Evolutionary conservation across 345 rosid genomes (phyloP), one percentile per base, ranked within the genome.

Genomic region (Salix arbutifolia): DNA sequence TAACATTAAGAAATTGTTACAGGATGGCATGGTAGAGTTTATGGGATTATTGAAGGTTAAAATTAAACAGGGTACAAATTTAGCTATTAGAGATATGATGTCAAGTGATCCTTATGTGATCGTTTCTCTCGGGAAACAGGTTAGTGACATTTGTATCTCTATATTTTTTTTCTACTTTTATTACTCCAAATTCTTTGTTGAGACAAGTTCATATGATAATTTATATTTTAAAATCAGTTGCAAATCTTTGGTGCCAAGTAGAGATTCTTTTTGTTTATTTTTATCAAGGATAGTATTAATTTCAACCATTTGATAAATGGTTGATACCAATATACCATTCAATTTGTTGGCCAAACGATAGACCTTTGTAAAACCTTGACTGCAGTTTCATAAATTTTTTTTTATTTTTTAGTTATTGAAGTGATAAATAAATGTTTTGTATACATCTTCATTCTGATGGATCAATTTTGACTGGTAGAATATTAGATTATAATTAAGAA

Each of bases 91-190:
- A 86, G 99, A 96, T 85, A 91, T 91, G 97, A 86, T 89, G 88
- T 80, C 99, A 65, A 96, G 99, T 69, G 99, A 96, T 87, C 97
- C 98, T 1, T 94, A 94, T 78, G 97, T 96, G 69, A 83, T 91
- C 77, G 86, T 96, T 82, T 78, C 74, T 74, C 93, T 96, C 17
- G 98, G 97, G 65, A 87, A 88, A 76, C 94, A 96, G 97, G 99
- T 94, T 67, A 76, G 89, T 72, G 11, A 58, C 8, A 21, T 25
- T 23, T 60, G 25, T 30, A 33, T 37, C 42, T 62, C 50, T 42
- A 25, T 31, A 46, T 9, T 6, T 74, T 33, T 74, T 53, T 11
- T 5, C 16, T 48, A 50, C 44, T 65, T 81, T 50, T 69, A 12
- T 70, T 17, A 30, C 46, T 14, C 19, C 5, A 37, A 40, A 28